Percentiles rank a stretch among this genome's conserved stretches.
phyloP scores from a whole-genome alignment of 2,329 filamentous ascomycete genomes.

The Nectriaceae sp. region DNA sequence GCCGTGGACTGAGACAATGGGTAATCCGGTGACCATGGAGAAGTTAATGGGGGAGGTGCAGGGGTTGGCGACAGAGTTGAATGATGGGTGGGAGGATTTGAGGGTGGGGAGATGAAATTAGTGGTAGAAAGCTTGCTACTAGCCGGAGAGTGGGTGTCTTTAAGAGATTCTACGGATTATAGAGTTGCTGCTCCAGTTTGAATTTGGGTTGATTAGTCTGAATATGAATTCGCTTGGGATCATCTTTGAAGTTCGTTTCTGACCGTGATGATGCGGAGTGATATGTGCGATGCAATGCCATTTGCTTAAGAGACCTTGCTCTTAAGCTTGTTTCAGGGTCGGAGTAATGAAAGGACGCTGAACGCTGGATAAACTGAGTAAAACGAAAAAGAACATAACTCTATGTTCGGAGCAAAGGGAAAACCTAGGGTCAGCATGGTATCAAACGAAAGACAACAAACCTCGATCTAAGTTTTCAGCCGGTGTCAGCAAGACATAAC shows the following conservation, averaged over 20 bases:
- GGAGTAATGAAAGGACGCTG: not conserved
- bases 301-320: not conserved
- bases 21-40: not conserved
- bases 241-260: too few species aligned
- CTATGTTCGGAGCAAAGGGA: not conserved
- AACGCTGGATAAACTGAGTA: too few species aligned
- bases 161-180: too few species aligned
- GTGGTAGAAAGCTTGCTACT: too few species aligned
- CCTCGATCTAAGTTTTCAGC: conserved; percentile 24
- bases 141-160: too few species aligned
- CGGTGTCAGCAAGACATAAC: conserved; percentile 31
- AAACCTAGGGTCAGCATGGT: conserved; percentile 17
- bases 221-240: too few species aligned
- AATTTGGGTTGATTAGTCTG: too few species aligned
- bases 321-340: not conserved
- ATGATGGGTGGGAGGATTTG: conserved; percentile 10
- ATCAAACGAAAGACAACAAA: conserved; percentile 18
- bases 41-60: conserved; percentile 11
- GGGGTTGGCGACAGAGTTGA: conserved; percentile 5
- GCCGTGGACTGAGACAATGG: too few species aligned
- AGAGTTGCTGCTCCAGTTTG: too few species aligned
- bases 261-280: too few species aligned
- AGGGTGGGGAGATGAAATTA: too few species aligned
- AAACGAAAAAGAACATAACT: not conserved
- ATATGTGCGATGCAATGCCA: too few species aligned